phyloP scores from a whole-genome alignment of 164 flowering plant species.

The Tetracentron sinense region DNA sequence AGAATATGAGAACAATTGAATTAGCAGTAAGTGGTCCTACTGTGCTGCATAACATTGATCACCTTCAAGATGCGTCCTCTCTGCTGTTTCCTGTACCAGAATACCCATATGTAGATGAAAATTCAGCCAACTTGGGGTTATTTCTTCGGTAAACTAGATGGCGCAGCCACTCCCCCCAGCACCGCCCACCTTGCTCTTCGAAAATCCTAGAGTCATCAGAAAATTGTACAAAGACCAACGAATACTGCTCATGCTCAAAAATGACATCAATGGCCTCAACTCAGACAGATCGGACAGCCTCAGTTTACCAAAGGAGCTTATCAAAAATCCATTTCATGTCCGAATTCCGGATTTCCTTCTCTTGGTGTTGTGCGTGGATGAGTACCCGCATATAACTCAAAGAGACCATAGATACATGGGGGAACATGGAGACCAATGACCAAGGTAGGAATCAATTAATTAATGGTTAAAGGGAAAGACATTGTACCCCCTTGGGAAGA shows the following conservation, averaged over 20 bases:
- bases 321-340: not conserved
- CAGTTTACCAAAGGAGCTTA: not conserved
- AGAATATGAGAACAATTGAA: too few relatives aligned
- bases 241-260: not conserved
- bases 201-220: not conserved
- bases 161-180: too few relatives aligned
- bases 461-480: constrained; percentile 69
- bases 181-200: too few relatives aligned
- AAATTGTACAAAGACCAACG: not conserved
- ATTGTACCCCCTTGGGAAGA: constrained; percentile 71
- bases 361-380: not conserved
- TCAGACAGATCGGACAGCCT: not conserved
- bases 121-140: too few relatives aligned
- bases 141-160: too few relatives aligned
- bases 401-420: constrained; percentile 19
- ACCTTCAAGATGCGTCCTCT: too few relatives aligned
- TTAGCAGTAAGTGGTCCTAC: too few relatives aligned
- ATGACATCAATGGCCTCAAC: not conserved
- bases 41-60: too few relatives aligned
- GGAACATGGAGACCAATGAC: constrained; percentile 20
- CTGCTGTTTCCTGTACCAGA: too few relatives aligned
- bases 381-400: constrained; percentile 15
- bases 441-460: constrained; percentile 37
- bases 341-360: not conserved
- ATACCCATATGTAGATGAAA: too few relatives aligned